Conservation (phyloP, 805 yeast genomes). For the Henningerozyma blattae region DNA sequence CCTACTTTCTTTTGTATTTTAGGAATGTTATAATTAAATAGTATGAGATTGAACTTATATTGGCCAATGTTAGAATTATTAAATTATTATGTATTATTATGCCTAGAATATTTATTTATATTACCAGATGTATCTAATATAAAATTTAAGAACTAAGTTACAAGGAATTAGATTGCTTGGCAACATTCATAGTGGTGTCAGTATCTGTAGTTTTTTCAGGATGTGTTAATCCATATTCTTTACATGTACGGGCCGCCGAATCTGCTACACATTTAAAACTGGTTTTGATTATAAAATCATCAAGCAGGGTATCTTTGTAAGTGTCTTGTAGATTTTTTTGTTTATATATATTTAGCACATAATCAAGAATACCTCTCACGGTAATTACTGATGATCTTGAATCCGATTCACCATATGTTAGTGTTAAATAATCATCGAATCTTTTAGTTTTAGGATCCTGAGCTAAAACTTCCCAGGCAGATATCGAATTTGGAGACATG, state of each 20-base stretch:
- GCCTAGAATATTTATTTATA: too few species aligned
- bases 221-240: not conserved
- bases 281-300: slow-evolving; percentile 4
- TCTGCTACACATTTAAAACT: slow-evolving; percentile 4
- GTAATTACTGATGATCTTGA: slow-evolving; percentile 24
- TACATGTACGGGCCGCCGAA: not conserved
- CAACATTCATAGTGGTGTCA: not conserved
- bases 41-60: too few species aligned
- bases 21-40: too few species aligned
- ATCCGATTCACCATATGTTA: slow-evolving; percentile 29
- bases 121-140: too few species aligned
- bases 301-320: slow-evolving; percentile 1
- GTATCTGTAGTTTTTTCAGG: not conserved
- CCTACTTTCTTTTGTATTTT: too few species aligned
- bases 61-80: too few species aligned
- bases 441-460: slow-evolving; percentile 5
- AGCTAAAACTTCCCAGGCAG: slow-evolving; percentile 6
- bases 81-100: too few species aligned
- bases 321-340: slow-evolving; percentile 5
- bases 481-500: slow-evolving; percentile 6
- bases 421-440: slow-evolving; percentile 26
- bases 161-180: too few species aligned
- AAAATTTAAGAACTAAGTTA: too few species aligned
- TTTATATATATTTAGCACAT: slow-evolving; percentile 24
- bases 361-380: slow-evolving; percentile 26